Evolutionary conservation across 805 yeast species (phyloP).

Genomic region (Wickerhamomyces silvicola): DNA sequence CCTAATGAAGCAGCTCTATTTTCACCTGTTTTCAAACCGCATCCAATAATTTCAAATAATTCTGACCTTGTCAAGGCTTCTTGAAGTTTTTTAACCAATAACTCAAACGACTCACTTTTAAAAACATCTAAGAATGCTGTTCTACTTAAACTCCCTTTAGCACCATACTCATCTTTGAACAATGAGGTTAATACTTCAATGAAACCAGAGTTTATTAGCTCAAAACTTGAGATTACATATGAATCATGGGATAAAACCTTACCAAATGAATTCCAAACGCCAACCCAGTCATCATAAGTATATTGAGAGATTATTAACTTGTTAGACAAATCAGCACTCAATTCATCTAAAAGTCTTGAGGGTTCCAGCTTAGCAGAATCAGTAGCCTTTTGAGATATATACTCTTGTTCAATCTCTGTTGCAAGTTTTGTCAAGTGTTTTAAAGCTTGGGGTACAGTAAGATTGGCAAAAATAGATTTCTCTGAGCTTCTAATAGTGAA

Average conservation of each 20-base stretch:
- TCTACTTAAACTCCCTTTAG: conserved; percentile 30
- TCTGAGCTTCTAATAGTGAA: background rate
- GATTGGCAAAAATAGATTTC: conserved; percentile 5
- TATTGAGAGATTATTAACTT: conserved; percentile 1
- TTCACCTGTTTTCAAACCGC: conserved; percentile 32
- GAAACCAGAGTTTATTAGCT: conserved; percentile 63
- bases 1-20: conserved; percentile 58
- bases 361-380: conserved; percentile 21
- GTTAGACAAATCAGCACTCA: conserved; percentile 14
- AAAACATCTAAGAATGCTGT: conserved; percentile 38
- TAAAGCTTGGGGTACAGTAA: conserved; percentile 5
- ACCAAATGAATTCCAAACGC: conserved; percentile 34
- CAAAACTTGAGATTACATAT: conserved; percentile 59
- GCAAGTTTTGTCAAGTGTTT: conserved; percentile 10
- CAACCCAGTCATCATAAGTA: conserved; percentile 25
- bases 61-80: conserved; percentile 72
- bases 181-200: conserved; percentile 35
- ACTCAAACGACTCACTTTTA: conserved; percentile 31
- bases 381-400: conserved; percentile 20
- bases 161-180: conserved; percentile 25
- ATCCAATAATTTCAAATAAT: conserved; percentile 52
- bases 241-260: conserved; percentile 25
- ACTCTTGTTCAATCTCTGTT: conserved; percentile 25
- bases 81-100: conserved; percentile 55
- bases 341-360: conserved; percentile 22